These are phyloP conservation scores for Xylariaceae sp. DNA, from an alignment of 2,329 filamentous ascomycete genomes.

Conservation along the genomic window DNA sequence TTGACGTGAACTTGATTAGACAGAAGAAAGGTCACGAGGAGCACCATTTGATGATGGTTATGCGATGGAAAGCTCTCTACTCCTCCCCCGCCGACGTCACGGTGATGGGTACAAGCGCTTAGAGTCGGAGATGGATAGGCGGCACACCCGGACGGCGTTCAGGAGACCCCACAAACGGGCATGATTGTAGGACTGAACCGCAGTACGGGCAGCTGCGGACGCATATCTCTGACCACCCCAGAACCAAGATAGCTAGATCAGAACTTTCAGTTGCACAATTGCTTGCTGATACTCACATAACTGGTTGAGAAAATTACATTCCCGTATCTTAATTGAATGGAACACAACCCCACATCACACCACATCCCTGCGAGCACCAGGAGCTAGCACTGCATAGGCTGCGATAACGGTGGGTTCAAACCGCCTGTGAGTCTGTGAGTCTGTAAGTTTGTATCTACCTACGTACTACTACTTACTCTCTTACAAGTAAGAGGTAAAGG, in stretches of 20 bases:
- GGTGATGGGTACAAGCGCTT: constrained; percentile 22
- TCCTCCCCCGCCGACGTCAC: background rate
- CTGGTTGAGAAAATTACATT: too few relatives aligned
- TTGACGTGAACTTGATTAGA: background rate
- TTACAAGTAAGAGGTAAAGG: too few relatives aligned
- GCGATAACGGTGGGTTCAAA: too few relatives aligned
- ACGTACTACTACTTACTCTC: too few relatives aligned
- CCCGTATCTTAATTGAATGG: background rate
- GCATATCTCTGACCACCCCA: too few relatives aligned
- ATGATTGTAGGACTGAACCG: background rate
- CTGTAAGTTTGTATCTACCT: too few relatives aligned
- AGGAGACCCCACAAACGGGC: background rate
- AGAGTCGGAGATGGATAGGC: constrained; percentile 20
- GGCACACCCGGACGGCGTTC: background rate
- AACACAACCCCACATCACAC: background rate
- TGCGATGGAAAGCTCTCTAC: constrained; percentile 16
- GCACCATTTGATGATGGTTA: constrained; percentile 18
- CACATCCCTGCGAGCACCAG: background rate
- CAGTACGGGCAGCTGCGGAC: too few relatives aligned
- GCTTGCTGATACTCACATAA: too few relatives aligned
- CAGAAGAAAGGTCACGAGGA: constrained; percentile 14
- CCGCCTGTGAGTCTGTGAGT: too few relatives aligned
- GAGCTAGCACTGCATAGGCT: too few relatives aligned
- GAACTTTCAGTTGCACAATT: too few relatives aligned
- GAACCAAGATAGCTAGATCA: too few relatives aligned